Base-by-base conservation (phyloP, 2,329 filamentous ascomycete species). In the Emmonsiellopsis sp. region DNA sequence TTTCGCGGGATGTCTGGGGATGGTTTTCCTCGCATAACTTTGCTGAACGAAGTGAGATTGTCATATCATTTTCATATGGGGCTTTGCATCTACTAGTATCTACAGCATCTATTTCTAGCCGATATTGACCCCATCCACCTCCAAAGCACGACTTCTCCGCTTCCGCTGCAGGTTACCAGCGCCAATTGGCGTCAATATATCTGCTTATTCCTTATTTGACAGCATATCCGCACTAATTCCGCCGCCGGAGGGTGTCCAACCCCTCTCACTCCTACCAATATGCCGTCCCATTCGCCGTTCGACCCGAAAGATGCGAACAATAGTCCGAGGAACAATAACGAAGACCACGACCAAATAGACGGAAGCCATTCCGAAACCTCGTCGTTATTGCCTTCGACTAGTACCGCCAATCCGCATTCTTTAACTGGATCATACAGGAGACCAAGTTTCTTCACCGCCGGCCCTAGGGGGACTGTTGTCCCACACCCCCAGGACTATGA, bases 361-460 rank as follows among this genome's bases (percentile, higher is more conserved):
- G 68, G 69, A 4, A 65, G 67, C 5, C 70, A 75, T 44, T 68
- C 65, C 20, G 71, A 71, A 41, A 62, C 63, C 9, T 67, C 70
- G 50, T 72, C 74, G 8, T 61, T 75, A 51, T 70, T 72, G 59
- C 70, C 73, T 47, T 59, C 67, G 15, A 67, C 67, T 58, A 66
- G 67, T 59, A 53, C 69, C 57, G 55, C 73, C 31, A 66, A 67
- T 35, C 62, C 65, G 13, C 67, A 73, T 57, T 79, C 81, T 13
- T 76, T 86, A 72, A 75, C 77, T 15, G 78, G 80, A 37, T 81
- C 81, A 34, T 95, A 93, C 71, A 82, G 87, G 53, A 81, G 89
- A 45, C 88, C 89, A 1, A 87, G 83, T 60, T 86, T 85, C 64
- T 84, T 93, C 32, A 87, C 81, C 55, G 86, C 85, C 10, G 84